Conservation (phyloP, 1,284 basidiomycete species). For the Coniophora puteana region DNA sequence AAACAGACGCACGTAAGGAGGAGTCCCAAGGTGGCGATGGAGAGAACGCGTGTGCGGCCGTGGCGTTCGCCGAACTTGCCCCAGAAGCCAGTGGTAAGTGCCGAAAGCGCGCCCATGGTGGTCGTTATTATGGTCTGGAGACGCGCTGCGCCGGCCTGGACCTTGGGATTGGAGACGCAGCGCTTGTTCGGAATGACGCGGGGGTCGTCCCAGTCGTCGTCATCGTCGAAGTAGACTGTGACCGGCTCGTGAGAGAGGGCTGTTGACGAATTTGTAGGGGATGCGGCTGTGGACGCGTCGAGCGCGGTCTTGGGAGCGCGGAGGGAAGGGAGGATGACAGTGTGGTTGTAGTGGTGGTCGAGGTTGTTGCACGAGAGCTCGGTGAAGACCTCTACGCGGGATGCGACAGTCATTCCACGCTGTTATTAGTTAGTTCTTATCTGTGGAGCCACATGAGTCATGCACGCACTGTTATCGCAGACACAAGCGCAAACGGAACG, state of each 20-base stretch:
- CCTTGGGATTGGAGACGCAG: constrained; percentile 60
- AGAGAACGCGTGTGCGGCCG: constrained; percentile 76
- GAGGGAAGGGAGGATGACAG: constrained; percentile 24
- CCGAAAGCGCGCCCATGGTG: constrained; percentile 78
- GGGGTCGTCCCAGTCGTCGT: constrained; percentile 41
- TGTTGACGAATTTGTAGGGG: constrained; percentile 17
- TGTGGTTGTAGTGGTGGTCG: constrained; percentile 42
- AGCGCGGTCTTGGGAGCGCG: constrained; percentile 32
- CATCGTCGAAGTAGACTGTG: constrained; percentile 15
- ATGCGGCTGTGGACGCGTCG: constrained; percentile 22
- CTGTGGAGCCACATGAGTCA: no score
- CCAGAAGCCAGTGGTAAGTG: constrained; percentile 88
- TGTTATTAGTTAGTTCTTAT: no score
- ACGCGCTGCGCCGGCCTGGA: constrained; percentile 63
- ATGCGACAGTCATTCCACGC: constrained; percentile 78
- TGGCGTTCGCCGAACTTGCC: constrained; percentile 76
- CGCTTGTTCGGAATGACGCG: constrained; percentile 44
- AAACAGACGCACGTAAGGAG: constrained; percentile 62
- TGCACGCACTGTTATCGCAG: constrained; percentile 58
- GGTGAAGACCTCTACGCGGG: constrained; percentile 75
- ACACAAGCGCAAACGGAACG: constrained; percentile 68
- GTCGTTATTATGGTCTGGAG: constrained; percentile 72
- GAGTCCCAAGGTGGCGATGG: constrained; percentile 66
- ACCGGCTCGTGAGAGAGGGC: constrained; percentile 8
- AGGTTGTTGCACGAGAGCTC: constrained; percentile 65